Evolutionary conservation across 169 alveolate species (phyloP).

Genomic region (Plasmodium adleri): DNA sequence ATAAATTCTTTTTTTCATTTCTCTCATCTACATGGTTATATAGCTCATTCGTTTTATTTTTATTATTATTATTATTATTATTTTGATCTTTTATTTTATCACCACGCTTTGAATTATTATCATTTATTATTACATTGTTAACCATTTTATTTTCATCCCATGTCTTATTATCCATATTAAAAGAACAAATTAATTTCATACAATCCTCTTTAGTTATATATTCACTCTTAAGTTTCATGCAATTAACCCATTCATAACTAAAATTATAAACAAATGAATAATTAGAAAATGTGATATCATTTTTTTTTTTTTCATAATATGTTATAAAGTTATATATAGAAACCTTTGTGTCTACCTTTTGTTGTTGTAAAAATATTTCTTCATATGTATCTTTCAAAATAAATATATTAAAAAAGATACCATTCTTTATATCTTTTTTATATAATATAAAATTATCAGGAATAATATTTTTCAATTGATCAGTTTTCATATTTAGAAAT

Average conservation of each 20-base stretch:
- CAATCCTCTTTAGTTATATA: slow-evolving; percentile 7
- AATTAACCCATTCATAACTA: slow-evolving; percentile 64
- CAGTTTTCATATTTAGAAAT: slow-evolving; percentile 22
- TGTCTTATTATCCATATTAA: not conserved
- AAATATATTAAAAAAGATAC: slow-evolving; percentile 30
- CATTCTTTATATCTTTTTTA: slow-evolving; percentile 32
- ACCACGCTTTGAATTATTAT: not conserved
- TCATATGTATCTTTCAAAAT: slow-evolving; percentile 9
- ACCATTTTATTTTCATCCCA: not conserved
- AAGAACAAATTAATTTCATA: slow-evolving; percentile 1
- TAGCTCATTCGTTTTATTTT: not conserved
- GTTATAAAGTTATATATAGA: slow-evolving; percentile 20
- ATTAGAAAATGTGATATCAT: slow-evolving; percentile 22
- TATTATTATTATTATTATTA: not conserved
- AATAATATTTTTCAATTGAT: slow-evolving; percentile 12
- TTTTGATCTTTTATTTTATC: not conserved
- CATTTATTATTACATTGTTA: not conserved
- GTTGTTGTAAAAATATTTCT: not conserved
- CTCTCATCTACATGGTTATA: not conserved
- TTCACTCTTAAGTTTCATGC: slow-evolving; percentile 29
- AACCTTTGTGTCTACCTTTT: not conserved
- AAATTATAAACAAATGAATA: slow-evolving; percentile 38
- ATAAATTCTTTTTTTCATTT: not conserved
- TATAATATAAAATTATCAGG: slow-evolving; percentile 69
- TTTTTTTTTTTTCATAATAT: slow-evolving; percentile 40